Evolutionary conservation across 2,329 filamentous ascomycete species (phyloP), one percentile per base, ranked within the genome.

Genomic region (Pseudocercospora musae): DNA sequence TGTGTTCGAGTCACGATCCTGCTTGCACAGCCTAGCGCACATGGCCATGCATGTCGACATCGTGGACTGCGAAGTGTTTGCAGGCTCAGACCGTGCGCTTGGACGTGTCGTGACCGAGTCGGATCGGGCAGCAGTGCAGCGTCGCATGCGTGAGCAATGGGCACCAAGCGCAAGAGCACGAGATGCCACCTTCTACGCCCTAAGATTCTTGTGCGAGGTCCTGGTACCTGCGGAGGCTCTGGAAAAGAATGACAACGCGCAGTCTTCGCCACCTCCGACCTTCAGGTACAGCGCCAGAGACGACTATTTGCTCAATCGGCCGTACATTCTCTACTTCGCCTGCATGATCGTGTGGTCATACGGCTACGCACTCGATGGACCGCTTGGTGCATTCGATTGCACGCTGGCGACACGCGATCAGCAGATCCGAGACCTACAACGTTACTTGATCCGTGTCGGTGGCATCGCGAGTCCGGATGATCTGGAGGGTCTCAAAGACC

Each of bases 1-100:
- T 69, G 88, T 96, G 29, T 94, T 95, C 70, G 92, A 97, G 74
- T 92, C 89, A 66, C 87, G 92, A 20, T 96, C 90, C 2, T 94
- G 96, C 27, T 81, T 98, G 49, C 93, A 98, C 73, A 92, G 96
- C 71, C 81, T 99, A 11, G 95, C 95, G 0, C 95, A 98, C 76
- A 97, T 99, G 91, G 92, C 92, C 2, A 96, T 96, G 85, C 92
- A 98, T 73, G 92, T 96, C 23, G 94, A 98, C 73, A 92, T 98
- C 58, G 91, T 96, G n/a, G 94, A 98, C 75, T 94, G 92, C 71
- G 94, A 98, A 77, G 96, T 98, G 68, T 97, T 95, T 75, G 95
- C 94, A 4, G 88, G 93, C 8, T 92, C 94, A 1, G 91, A 89
- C 69, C 85, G 93, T 29, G 83, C 97, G 1, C 85, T 98, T 3